phyloP scores from a whole-genome alignment of 768 basidiomycete species.

The Lentinula raphanica region DNA sequence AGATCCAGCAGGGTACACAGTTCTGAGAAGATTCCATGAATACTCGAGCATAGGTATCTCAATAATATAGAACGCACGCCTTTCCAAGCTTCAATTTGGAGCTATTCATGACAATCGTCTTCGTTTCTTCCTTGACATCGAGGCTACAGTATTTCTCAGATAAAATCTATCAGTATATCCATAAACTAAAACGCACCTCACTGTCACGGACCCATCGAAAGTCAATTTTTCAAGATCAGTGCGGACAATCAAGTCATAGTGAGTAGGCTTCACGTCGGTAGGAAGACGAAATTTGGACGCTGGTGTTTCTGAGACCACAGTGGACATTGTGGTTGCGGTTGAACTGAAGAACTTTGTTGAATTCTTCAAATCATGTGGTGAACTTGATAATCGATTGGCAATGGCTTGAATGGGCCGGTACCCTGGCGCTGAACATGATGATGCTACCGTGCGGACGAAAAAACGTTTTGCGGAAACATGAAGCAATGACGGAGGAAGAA shows the following conservation, averaged over 20 bases:
- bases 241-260: slow-evolving; percentile 52
- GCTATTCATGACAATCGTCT: slow-evolving; percentile 42
- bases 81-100: slow-evolving; percentile 34
- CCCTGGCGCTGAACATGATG: neutral
- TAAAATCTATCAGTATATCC: neutral
- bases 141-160: slow-evolving; percentile 26
- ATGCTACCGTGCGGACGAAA: neutral
- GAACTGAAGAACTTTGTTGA: neutral
- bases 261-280: slow-evolving; percentile 40
- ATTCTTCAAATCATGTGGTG: slow-evolving; percentile 5
- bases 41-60: neutral
- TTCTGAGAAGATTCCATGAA: slow-evolving; percentile 19
- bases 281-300: slow-evolving; percentile 36
- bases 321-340: slow-evolving; percentile 2
- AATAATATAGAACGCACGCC: slow-evolving; percentile 30
- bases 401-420: neutral
- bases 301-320: neutral
- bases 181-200: slow-evolving; percentile 15
- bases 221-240: slow-evolving; percentile 56
- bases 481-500: neutral
- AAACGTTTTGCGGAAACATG: neutral
- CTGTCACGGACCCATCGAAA: slow-evolving; percentile 53
- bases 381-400: slow-evolving; percentile 2
- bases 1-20: slow-evolving; percentile 51
- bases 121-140: slow-evolving; percentile 38